Evolutionary conservation across 192 early-diverging fungal species (phyloP).

Genomic region (Mortierella alpina): DNA sequence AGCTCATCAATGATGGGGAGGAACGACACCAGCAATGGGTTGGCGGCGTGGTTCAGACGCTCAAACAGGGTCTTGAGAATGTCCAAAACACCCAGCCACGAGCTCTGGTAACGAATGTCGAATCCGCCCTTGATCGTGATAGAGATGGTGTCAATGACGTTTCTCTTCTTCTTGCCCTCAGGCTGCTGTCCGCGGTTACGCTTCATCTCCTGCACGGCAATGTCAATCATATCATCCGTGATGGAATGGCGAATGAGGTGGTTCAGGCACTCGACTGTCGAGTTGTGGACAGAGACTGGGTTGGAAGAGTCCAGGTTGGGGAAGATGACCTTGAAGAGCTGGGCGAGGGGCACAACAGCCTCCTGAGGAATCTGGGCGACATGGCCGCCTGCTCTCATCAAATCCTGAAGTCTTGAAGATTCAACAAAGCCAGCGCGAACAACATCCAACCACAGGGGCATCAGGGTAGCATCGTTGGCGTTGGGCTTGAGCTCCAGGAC

Average conservation of each 20-base stretch:
- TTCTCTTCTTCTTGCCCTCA: constrained; percentile 31
- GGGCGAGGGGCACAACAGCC: constrained; percentile 31
- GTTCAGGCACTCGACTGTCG: constrained; percentile 77
- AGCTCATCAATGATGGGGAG: constrained; percentile 76
- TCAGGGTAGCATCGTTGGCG: constrained; percentile 81
- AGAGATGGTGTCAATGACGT: constrained; percentile 63
- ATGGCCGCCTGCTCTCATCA: constrained; percentile 29
- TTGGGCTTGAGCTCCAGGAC: constrained; percentile 87
- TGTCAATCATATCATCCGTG: constrained; percentile 77
- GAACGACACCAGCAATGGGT: constrained; percentile 68
- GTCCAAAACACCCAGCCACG: constrained; percentile 86
- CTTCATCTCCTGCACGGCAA: constrained; percentile 55
- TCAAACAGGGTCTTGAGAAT: constrained; percentile 82
- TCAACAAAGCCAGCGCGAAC: constrained; percentile 77
- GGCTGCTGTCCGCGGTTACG: constrained; percentile 35
- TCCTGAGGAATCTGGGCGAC: constrained; percentile 40
- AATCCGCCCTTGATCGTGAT: constrained; percentile 64
- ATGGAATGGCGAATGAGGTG: constrained; percentile 79
- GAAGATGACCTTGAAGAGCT: constrained; percentile 72
- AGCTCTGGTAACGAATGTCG: constrained; percentile 82
- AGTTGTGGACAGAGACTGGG: constrained; percentile 64
- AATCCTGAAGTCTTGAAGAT: constrained; percentile 63
- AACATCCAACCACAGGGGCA: constrained; percentile 88
- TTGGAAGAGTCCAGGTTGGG: constrained; percentile 72
- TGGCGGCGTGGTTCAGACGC: constrained; percentile 71